Conservation (phyloP, 441 rosid species). For the Arabidopsis lyrata region DNA sequence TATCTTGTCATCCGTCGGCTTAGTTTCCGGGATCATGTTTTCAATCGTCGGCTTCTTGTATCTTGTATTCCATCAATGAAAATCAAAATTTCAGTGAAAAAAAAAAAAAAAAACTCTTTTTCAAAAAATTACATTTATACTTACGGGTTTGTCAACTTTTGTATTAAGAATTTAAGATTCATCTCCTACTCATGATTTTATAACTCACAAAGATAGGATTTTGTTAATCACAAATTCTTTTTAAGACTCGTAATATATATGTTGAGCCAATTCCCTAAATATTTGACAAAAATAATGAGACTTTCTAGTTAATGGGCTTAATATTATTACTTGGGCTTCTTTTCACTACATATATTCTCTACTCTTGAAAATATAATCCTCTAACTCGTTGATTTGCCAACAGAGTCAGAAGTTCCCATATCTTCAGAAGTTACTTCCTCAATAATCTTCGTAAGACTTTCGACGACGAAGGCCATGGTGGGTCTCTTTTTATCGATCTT, state of each 20-base stretch:
- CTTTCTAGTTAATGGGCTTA: slow-evolving; percentile 10
- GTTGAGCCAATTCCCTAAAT: not conserved
- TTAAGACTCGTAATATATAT: not conserved
- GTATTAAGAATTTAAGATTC: not conserved
- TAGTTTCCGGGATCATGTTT: too few species aligned
- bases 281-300: not conserved
- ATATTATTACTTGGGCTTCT: slow-evolving; percentile 13
- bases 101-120: too few species aligned
- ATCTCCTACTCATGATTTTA: not conserved
- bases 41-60: too few species aligned
- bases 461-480: slow-evolving; percentile 66
- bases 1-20: too few species aligned
- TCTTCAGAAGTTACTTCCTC: slow-evolving; percentile 43
- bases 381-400: slow-evolving; percentile 1
- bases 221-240: slow-evolving; percentile 4
- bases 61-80: too few species aligned
- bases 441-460: slow-evolving; percentile 56
- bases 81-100: too few species aligned
- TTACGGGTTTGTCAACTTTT: not conserved
- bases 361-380: not conserved
- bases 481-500: slow-evolving; percentile 76
- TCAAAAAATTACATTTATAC: too few species aligned
- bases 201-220: slow-evolving; percentile 6
- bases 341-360: not conserved
- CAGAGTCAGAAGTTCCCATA: slow-evolving; percentile 13